phyloP scores from a whole-genome alignment of 352 stramenopile species.

The Phytophthora pinifolia region DNA sequence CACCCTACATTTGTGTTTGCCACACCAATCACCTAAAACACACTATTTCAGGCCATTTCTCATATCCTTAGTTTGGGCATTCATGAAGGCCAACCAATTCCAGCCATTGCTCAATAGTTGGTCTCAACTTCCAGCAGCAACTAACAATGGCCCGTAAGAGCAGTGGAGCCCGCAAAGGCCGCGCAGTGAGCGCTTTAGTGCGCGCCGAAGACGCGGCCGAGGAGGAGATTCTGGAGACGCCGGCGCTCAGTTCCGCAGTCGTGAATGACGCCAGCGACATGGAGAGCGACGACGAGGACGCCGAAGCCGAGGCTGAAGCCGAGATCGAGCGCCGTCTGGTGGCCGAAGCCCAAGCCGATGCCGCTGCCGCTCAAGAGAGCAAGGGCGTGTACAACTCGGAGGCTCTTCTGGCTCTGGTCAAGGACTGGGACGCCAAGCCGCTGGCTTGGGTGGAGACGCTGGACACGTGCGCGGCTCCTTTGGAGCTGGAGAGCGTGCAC shows the following conservation, averaged over 20 bases:
- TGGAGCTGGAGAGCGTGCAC: conserved; percentile 80
- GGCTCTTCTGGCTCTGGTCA: conserved; percentile 55
- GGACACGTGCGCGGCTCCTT: conserved; percentile 57
- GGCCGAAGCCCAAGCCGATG: conserved; percentile 61
- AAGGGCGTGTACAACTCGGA: conserved; percentile 76
- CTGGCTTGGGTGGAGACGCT: conserved; percentile 82
- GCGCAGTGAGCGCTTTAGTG: conserved; percentile 57
- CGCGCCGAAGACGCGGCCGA: conserved; percentile 73
- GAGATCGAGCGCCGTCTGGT: conserved; percentile 78
- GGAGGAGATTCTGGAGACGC: conserved; percentile 84
- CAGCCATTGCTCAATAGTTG: conserved; percentile 16
- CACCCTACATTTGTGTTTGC: too few species aligned
- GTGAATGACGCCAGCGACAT: conserved; percentile 22
- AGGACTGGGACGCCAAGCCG: conserved; percentile 53
- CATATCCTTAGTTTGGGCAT: too few species aligned
- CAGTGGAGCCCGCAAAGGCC: conserved; percentile 33
- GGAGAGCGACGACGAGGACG: conserved; percentile 45
- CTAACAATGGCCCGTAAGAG: conserved; percentile 45
- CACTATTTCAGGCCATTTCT: too few species aligned
- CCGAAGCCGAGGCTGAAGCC: conserved; percentile 54
- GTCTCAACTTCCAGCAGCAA: not conserved
- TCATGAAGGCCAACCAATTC: conserved; percentile 24
- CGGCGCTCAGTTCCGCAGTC: conserved; percentile 53
- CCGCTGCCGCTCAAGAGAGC: conserved; percentile 41
- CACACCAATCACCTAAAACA: too few species aligned